A percentile compares a stretch with the other conserved stretches of the same genome.
Conservation (phyloP, 352 stramenopile species). For the Phytophthora ohioensis region DNA sequence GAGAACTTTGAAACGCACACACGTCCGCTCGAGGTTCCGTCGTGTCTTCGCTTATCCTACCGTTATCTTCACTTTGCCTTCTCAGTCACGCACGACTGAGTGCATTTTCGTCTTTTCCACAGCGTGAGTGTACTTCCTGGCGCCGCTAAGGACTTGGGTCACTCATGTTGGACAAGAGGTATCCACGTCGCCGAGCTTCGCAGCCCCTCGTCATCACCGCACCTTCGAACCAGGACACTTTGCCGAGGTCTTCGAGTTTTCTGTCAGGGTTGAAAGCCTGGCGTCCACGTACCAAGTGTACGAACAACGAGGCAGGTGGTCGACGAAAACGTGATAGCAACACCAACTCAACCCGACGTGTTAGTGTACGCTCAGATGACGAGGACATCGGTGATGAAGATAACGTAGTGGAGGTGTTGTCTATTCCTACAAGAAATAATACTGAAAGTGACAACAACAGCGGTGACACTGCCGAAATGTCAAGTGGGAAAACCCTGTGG, state of each 20-base stretch:
- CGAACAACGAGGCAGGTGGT: slow-evolving; percentile 7
- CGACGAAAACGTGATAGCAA: slow-evolving; percentile 27
- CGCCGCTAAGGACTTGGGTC: slow-evolving; percentile 10
- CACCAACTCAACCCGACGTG: slow-evolving; percentile 24
- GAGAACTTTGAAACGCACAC: slow-evolving; percentile 36
- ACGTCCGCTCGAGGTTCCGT: not conserved
- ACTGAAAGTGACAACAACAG: slow-evolving; percentile 8
- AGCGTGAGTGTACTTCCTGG: slow-evolving; percentile 17
- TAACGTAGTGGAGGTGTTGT: slow-evolving; percentile 11
- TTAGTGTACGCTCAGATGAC: slow-evolving; percentile 18
- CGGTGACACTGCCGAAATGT: slow-evolving; percentile 16
- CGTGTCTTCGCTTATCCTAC: slow-evolving; percentile 1
- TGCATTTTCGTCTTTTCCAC: slow-evolving; percentile 29
- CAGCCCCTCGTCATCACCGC: slow-evolving; percentile 18
- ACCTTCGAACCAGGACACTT: slow-evolving; percentile 9
- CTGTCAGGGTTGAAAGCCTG: slow-evolving; percentile 34
- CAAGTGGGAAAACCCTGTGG: slow-evolving; percentile 24
- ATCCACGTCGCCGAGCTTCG: slow-evolving; percentile 23
- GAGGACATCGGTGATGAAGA: slow-evolving; percentile 12
- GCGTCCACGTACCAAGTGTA: slow-evolving; percentile 15
- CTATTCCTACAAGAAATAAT: slow-evolving; percentile 10
- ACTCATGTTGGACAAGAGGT: slow-evolving; percentile 41
- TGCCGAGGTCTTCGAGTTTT: slow-evolving; percentile 37
- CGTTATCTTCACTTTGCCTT: slow-evolving; percentile 34
- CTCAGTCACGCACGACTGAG: slow-evolving; percentile 1